These are phyloP conservation scores for Fusarium cyanostomum DNA, from an alignment of 2,329 filamentous ascomycete species.

Conservation along the genomic window DNA sequence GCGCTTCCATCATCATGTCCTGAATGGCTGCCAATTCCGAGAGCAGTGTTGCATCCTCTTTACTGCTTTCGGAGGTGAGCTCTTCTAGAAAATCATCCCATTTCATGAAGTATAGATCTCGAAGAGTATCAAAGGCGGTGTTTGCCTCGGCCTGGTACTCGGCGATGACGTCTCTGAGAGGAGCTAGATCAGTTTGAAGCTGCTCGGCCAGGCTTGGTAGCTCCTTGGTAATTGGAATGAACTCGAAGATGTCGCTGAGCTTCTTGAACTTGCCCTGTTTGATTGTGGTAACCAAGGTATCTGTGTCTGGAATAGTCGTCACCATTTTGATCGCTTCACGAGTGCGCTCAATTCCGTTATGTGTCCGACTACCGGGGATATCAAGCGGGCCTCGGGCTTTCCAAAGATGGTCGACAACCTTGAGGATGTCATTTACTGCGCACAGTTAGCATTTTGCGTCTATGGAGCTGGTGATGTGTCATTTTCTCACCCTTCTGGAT, in stretches of 20 bases:
- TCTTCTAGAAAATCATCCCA: background rate
- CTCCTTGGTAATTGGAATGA: background rate
- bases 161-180: background rate
- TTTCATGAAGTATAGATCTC: no score
- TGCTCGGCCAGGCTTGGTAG: background rate
- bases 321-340: background rate
- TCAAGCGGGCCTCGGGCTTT: background rate
- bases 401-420: background rate
- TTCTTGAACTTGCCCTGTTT: background rate
- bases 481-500: background rate
- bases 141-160: no score
- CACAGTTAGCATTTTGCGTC: background rate
- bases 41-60: background rate
- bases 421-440: background rate
- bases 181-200: background rate
- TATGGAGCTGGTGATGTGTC: no score
- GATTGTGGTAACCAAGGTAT: background rate
- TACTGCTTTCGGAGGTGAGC: background rate
- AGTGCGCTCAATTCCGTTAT: background rate
- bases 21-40: background rate
- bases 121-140: no score
- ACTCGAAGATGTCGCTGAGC: background rate
- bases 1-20: background rate
- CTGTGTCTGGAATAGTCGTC: background rate
- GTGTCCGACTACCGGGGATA: background rate